These are phyloP conservation scores for Penicillium manginii DNA, from an alignment of 495 filamentous ascomycete species.

Conservation along the genomic window DNA sequence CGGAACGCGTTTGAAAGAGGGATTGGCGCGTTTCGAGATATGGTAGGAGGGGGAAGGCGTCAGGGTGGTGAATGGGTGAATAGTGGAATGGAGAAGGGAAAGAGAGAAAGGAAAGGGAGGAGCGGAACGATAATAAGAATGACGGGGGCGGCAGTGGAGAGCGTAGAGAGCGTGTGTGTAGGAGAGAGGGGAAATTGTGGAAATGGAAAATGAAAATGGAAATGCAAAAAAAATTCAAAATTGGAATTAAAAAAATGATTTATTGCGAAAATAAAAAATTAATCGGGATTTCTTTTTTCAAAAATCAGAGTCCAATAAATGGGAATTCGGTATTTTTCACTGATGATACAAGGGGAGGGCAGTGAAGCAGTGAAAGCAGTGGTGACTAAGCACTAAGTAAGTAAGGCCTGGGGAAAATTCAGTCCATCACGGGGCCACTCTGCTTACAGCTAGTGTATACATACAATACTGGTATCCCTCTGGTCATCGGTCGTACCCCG, in stretches of 20 bases:
- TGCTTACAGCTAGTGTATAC: conserved; percentile 5
- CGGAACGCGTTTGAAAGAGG: conserved; percentile 18
- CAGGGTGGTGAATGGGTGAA: background rate
- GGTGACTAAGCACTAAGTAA: too few relatives aligned
- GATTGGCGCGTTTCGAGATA: conserved; percentile 27
- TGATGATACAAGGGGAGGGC: conserved; percentile 27
- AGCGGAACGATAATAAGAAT: conserved; percentile 40
- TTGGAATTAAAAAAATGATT: conserved; percentile 3
- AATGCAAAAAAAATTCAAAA: conserved; percentile 1
- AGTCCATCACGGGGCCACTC: conserved; percentile 30
- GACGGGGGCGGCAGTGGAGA: conserved; percentile 36
- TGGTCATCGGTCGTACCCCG: conserved; percentile 18
- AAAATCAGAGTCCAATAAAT: conserved; percentile 7
- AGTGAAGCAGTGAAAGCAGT: too few relatives aligned
- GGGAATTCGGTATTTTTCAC: conserved; percentile 23
- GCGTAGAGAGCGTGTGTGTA: conserved; percentile 21
- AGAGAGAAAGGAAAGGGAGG: conserved; percentile 20
- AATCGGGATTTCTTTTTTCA: background rate
- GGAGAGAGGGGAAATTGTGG: conserved; percentile 23
- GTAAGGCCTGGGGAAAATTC: conserved; percentile 25
- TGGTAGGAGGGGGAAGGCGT: conserved; percentile 5
- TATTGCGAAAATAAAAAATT: background rate
- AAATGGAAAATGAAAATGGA: conserved; percentile 25
- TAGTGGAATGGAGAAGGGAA: conserved; percentile 11
- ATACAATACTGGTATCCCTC: too few relatives aligned